Conservation (phyloP, 177 flowering plant species). For the Tripterygium wilfordii region DNA sequence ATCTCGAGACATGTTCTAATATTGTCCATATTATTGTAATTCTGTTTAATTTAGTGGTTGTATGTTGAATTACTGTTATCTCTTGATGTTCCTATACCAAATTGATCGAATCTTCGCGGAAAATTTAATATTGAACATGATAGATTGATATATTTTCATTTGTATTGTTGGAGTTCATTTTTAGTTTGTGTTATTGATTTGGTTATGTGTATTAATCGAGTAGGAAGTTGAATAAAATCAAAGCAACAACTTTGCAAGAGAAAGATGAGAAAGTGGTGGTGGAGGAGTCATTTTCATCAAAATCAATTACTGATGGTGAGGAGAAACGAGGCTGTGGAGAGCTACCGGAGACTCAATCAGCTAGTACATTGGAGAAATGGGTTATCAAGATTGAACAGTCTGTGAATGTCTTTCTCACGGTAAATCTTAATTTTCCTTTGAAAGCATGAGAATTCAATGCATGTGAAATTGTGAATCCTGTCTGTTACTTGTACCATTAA, state of each 20-base stretch:
- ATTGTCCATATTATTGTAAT: too few relatives aligned
- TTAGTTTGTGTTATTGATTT: background rate
- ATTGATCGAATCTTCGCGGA: too few relatives aligned
- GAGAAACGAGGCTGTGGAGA: constrained; percentile 15
- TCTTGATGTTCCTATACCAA: too few relatives aligned
- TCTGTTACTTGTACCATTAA: background rate
- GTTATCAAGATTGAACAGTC: constrained; percentile 69
- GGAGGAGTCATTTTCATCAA: constrained; percentile 40
- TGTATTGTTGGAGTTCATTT: background rate
- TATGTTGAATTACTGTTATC: too few relatives aligned
- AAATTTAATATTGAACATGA: background rate
- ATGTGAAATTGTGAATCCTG: background rate
- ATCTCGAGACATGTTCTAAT: too few relatives aligned
- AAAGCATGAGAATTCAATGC: background rate
- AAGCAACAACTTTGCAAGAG: constrained; percentile 52
- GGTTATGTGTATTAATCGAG: constrained; percentile 1
- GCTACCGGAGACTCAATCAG: constrained; percentile 16
- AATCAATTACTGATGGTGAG: constrained; percentile 26
- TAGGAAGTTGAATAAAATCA: constrained; percentile 29
- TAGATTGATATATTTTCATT: background rate
- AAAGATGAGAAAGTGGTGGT: constrained; percentile 49
- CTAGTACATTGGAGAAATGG: constrained; percentile 45
- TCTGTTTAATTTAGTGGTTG: background rate
- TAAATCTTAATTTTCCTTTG: constrained; percentile 12
- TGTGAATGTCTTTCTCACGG: constrained; percentile 70